A percentile compares a stretch with the other conserved stretches of the same genome.
phyloP scores from a whole-genome alignment of 306 rosid species.

The Fagus sylvatica region DNA sequence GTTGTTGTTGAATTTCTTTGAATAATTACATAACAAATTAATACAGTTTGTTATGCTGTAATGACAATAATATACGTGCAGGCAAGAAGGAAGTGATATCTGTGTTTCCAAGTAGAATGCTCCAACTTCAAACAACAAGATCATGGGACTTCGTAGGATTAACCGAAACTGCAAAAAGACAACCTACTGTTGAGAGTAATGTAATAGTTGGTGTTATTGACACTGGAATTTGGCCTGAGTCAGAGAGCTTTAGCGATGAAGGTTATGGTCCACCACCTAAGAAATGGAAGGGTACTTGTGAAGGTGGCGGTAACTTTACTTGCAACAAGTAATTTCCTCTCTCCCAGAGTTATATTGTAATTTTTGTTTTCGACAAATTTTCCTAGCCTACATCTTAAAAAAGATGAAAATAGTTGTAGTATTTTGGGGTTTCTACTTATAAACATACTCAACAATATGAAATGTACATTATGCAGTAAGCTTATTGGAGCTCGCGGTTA shows the following conservation, averaged over 20 bases:
- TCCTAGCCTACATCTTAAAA: too few species aligned
- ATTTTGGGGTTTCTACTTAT: too few species aligned
- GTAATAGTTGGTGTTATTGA: constrained; percentile 44
- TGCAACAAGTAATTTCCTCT: constrained; percentile 30
- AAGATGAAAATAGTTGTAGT: too few species aligned
- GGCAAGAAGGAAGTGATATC: constrained; percentile 34
- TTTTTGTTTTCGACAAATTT: too few species aligned
- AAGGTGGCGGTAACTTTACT: constrained; percentile 28
- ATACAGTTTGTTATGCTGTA: too few species aligned
- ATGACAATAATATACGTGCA: too few species aligned
- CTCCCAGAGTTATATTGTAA: too few species aligned
- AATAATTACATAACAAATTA: too few species aligned
- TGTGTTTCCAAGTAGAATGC: constrained; percentile 34
- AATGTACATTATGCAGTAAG: not conserved
- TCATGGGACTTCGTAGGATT: constrained; percentile 55
- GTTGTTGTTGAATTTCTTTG: too few species aligned
- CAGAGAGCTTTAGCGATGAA: constrained; percentile 32
- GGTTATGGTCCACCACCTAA: constrained; percentile 39
- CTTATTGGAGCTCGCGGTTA: constrained; percentile 7
- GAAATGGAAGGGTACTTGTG: constrained; percentile 40
- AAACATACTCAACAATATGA: too few species aligned
- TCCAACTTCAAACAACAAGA: constrained; percentile 40
- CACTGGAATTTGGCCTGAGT: constrained; percentile 49
- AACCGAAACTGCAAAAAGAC: not conserved
- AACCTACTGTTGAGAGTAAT: constrained; percentile 19